These are phyloP conservation scores for Fusarium napiforme DNA, from an alignment of 2,329 filamentous ascomycete genomes.

Conservation along the genomic window DNA sequence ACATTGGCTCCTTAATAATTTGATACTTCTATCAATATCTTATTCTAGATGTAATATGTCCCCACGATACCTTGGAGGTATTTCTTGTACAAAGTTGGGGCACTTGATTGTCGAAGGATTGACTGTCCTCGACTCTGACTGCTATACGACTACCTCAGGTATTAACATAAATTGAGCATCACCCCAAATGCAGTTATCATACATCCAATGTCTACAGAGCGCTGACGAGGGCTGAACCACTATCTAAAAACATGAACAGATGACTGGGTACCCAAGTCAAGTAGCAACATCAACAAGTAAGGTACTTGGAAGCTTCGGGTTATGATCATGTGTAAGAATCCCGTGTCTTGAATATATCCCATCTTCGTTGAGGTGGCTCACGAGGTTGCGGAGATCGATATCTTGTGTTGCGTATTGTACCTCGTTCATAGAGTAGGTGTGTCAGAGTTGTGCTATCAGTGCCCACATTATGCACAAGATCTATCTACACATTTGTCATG, in stretches of 20 bases:
- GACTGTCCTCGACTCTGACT: not conserved
- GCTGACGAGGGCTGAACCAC: conserved; percentile 13
- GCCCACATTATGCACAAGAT: not conserved
- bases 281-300: not conserved
- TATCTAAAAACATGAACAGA: not conserved
- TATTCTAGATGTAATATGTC: not conserved
- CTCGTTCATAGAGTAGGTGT: not conserved
- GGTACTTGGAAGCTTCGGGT: not conserved
- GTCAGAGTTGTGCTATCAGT: not conserved
- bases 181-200: not conserved
- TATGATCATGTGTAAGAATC: conserved; percentile 23
- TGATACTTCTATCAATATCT: not conserved
- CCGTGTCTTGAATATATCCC: conserved; percentile 11
- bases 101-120: not conserved
- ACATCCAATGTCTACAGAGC: not conserved
- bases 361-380: conserved; percentile 12
- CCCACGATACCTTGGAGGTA: no score
- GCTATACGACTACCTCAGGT: not conserved
- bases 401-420: conserved; percentile 5
- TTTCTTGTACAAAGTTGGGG: not conserved
- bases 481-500: not conserved
- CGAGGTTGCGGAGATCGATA: conserved; percentile 6
- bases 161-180: not conserved
- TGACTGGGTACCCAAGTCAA: no score
- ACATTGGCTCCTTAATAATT: not conserved